These are phyloP conservation scores for Wickerhamiella hasegawae DNA, from an alignment of 805 yeast species.

Conservation along the genomic window DNA sequence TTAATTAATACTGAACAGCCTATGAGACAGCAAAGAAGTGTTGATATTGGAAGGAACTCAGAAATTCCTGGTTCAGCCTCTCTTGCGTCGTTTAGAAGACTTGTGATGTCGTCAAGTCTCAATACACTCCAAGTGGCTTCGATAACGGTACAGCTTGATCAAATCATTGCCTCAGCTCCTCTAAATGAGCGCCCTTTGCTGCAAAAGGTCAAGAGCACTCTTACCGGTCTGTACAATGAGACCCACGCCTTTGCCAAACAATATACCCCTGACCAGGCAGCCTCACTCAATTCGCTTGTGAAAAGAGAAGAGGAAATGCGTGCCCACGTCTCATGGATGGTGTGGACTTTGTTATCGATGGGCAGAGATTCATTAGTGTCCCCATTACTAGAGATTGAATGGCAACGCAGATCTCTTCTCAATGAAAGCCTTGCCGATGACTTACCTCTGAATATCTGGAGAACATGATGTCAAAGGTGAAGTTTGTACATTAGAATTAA, in stretches of 20 bases:
- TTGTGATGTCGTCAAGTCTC: constrained; percentile 16
- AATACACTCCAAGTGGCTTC: constrained; percentile 20
- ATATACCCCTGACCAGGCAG: constrained; percentile 4
- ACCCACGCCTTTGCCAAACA: constrained; percentile 2
- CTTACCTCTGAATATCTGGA: not conserved
- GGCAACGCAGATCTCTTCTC: constrained; percentile 4
- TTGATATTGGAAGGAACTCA: not conserved
- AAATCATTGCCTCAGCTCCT: constrained; percentile 7
- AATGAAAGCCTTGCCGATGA: not conserved
- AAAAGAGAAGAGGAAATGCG: constrained; percentile 2
- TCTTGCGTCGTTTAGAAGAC: constrained; percentile 9
- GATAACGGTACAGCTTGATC: constrained; percentile 18
- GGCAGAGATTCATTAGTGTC: constrained; percentile 7
- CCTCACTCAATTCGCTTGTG: not conserved
- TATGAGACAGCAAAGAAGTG: not conserved
- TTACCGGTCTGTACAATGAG: constrained; percentile 9
- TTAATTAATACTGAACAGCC: not conserved
- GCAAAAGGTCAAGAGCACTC: constrained; percentile 6
- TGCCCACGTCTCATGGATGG: constrained; percentile 4
- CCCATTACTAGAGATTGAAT: constrained; percentile 17
- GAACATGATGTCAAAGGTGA: not conserved
- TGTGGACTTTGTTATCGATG: constrained; percentile 8
- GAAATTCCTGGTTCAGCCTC: constrained; percentile 9
- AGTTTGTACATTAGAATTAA: not conserved
- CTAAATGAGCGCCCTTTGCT: constrained; percentile 4